A percentile compares a stretch with the other conserved stretches of the same genome.
phyloP scores from a whole-genome alignment of 768 basidiomycete genomes.

The Russula lepida region DNA sequence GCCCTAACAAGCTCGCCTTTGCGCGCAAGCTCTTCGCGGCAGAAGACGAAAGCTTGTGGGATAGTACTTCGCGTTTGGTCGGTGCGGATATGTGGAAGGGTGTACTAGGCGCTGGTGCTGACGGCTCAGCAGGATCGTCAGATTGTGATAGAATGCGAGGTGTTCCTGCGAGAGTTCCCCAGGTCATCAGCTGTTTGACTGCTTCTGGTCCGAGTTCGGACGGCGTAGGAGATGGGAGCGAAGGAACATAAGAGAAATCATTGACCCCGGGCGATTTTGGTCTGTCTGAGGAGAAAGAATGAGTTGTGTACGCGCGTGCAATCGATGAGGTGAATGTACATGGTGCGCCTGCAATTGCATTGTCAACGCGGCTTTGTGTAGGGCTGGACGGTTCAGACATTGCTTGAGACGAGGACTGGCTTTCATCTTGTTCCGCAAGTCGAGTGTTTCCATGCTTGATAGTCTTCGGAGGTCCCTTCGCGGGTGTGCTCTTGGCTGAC shows the following conservation, averaged over 20 bases:
- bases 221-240: conserved; percentile 81
- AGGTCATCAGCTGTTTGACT: conserved; percentile 92
- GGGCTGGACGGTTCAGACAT: conserved; percentile 74
- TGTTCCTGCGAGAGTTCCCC: conserved; percentile 89
- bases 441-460: conserved; percentile 81
- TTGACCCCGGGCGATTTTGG: conserved; percentile 46
- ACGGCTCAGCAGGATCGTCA: conserved; percentile 41
- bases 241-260: conserved; percentile 71
- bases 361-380: conserved; percentile 80
- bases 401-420: conserved; percentile 32
- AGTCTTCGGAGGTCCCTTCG: conserved; percentile 42
- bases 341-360: conserved; percentile 87
- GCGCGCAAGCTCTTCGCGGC: conserved; percentile 75
- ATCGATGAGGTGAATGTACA: conserved; percentile 38
- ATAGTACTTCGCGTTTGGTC: conserved; percentile 72
- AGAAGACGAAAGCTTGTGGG: conserved; percentile 69
- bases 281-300: conserved; percentile 40
- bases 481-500: conserved; percentile 25
- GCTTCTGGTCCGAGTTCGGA: conserved; percentile 71
- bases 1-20: conserved; percentile 58
- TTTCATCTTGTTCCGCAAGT: conserved; percentile 60
- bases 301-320: conserved; percentile 7
- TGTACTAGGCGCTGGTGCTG: conserved; percentile 39
- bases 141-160: conserved; percentile 74
- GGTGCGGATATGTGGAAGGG: conserved; percentile 76